Conservation (phyloP, 441 rosid genomes). For the Gossypium davidsonii region DNA sequence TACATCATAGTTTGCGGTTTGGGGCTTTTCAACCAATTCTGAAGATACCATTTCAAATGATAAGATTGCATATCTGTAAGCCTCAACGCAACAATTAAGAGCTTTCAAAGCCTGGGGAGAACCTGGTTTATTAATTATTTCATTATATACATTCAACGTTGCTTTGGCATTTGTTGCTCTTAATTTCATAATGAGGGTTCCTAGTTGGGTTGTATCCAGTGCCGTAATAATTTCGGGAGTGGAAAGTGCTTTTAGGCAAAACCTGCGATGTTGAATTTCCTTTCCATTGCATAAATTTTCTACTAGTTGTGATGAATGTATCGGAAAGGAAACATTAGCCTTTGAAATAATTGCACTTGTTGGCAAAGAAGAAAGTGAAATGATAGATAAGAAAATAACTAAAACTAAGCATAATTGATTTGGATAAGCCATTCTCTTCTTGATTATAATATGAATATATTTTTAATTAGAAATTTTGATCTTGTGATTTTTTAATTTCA, state of each 20-base stretch:
- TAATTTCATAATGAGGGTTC: neutral
- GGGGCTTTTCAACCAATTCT: conserved; percentile 15
- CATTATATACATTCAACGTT: neutral
- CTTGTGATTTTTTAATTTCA: too few species aligned
- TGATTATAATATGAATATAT: too few species aligned
- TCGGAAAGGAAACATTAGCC: neutral
- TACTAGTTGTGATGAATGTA: neutral
- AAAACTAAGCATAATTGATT: neutral
- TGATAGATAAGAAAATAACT: neutral
- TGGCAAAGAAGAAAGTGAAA: too few species aligned
- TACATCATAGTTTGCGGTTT: conserved; percentile 23
- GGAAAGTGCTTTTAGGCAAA: conserved; percentile 6
- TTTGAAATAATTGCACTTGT: neutral
- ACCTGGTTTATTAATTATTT: neutral
- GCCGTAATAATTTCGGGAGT: neutral
- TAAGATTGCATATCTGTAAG: neutral
- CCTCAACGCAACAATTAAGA: neutral
- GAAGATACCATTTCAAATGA: neutral
- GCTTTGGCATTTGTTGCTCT: neutral
- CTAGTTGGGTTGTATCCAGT: neutral
- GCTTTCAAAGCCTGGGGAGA: neutral
- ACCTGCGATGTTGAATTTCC: neutral
- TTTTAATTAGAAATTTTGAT: too few species aligned
- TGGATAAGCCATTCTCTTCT: neutral
- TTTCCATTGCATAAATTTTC: neutral